Evolutionary conservation across 2,329 filamentous ascomycete genomes (phyloP), one percentile per base, ranked within the genome.

Genomic region (Fusarium solani-melongenae): DNA sequence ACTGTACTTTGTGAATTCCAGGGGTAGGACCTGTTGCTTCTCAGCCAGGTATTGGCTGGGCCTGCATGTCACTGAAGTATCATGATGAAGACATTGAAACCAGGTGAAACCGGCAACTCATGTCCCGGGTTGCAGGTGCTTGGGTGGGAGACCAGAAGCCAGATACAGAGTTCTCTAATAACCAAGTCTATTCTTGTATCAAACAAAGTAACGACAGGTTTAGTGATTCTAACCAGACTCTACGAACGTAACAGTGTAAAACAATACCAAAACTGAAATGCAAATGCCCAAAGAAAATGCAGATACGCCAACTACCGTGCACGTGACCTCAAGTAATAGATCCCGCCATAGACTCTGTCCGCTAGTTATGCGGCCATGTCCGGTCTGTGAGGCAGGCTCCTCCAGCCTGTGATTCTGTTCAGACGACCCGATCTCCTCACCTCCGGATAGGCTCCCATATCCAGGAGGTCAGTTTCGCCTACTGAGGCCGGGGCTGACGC

Each of bases 91-190:
- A n/a, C 5, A 20, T 36, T 65, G 63, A 65, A 65, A 65, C 63
- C 36, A 38, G 27, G 33, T 65, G 56, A 65, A 65, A 65, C 63
- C 63, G 63, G 63, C 39, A 46, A 31, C n/a, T 24, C 27, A 17
- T 12, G 12, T n/a, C 57, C 57, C 57, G 57, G 17, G n/a, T 33
- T 29, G 15, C 36, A 44, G 33, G n/a, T 41, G n/a, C n/a, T 41
- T 20, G 39, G 20, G 41, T 15, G 8, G 20, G 39, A 44, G 20
- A 44, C 20, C 1, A 4, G 44, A 49, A 49, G 15, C 14, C 14
- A 49, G 24, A 29, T 49, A 29, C 44, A n/a, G 29, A 29, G 24
- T 24, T 46, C 14, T 15, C 22, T 24, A 17, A 46, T 24, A 17
- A 9, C 22, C 20, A 46, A 46, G 41, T 46, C 41, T 46, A 24